These are phyloP conservation scores for Phellopilus nigrolimitatus DNA, from an alignment of 1,284 basidiomycete genomes.

Conservation along the genomic window DNA sequence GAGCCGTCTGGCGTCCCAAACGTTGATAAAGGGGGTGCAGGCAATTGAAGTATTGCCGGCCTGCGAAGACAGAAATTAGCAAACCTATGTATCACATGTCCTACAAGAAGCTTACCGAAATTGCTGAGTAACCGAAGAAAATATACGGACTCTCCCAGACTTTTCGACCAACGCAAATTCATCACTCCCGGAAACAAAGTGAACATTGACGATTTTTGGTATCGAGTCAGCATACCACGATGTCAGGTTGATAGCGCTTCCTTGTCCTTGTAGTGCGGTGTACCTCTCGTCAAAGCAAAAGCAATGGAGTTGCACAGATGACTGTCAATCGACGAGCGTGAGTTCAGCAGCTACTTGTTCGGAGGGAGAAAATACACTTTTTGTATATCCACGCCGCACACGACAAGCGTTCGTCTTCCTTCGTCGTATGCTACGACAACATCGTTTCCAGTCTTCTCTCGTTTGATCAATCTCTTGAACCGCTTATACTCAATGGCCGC, in stretches of 20 bases:
- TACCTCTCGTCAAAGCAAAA: conserved; percentile 44
- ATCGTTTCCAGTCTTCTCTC: conserved; percentile 41
- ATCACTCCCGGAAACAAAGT: conserved; percentile 42
- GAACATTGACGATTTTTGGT: conserved; percentile 30
- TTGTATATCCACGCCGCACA: conserved; percentile 41
- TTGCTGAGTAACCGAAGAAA: conserved; percentile 45
- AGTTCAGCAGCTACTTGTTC: background rate
- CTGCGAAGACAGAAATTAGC: conserved; percentile 27
- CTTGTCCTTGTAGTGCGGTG: conserved; percentile 32
- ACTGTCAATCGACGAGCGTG: no score
- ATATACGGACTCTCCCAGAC: conserved; percentile 37
- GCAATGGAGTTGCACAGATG: conserved; percentile 37
- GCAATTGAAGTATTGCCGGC: conserved; percentile 42
- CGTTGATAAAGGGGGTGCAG: conserved; percentile 30
- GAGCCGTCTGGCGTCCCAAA: conserved; percentile 49
- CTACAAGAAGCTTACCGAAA: conserved; percentile 37
- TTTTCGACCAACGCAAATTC: conserved; percentile 47
- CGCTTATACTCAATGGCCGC: conserved; percentile 27
- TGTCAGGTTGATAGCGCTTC: conserved; percentile 36
- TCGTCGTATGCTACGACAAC: conserved; percentile 47
- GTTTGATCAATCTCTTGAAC: conserved; percentile 34
- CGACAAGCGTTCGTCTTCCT: conserved; percentile 38
- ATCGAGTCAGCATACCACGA: conserved; percentile 40
- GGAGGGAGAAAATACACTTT: conserved; percentile 1
- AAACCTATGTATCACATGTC: background rate